Evolutionary conservation across 2,329 filamentous ascomycete genomes (phyloP).

Genomic region (Exophiala sp.): DNA sequence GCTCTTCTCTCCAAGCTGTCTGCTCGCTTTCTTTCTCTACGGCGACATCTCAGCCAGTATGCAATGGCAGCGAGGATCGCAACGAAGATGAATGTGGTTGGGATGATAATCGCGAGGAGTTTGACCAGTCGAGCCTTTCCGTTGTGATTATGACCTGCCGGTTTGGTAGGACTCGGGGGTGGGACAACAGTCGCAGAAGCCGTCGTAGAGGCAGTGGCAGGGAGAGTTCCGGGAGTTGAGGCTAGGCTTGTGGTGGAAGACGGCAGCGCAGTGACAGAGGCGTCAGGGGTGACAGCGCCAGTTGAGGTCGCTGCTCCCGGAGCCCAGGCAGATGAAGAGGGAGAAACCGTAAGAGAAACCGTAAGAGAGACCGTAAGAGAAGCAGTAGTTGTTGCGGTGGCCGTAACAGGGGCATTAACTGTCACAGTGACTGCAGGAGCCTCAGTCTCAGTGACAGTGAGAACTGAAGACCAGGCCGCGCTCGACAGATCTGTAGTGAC

Average conservation of each 20-base stretch:
- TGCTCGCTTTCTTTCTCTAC: constrained; percentile 4
- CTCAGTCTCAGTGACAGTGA: not conserved
- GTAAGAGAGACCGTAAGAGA: not conserved
- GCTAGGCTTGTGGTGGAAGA: no score
- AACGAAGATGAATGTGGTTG: not conserved
- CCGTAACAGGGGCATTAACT: not conserved
- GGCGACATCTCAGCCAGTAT: constrained; percentile 8
- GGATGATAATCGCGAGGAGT: not conserved
- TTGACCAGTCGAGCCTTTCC: not conserved
- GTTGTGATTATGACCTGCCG: not conserved
- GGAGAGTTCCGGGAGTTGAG: no score
- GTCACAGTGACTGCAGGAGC: not conserved
- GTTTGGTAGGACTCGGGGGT: not conserved
- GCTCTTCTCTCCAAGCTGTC: constrained; percentile 3
- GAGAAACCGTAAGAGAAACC: not conserved
- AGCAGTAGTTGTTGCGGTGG: not conserved
- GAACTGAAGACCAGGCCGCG: not conserved
- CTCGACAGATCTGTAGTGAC: not conserved
- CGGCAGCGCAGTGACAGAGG: not conserved
- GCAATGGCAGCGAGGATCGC: not conserved
- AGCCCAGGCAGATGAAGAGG: not conserved
- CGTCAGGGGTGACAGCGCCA: not conserved
- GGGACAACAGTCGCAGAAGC: not conserved
- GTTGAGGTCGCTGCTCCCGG: not conserved
- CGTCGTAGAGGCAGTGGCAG: not conserved